Base-by-base conservation (phyloP, 768 basidiomycete species). In the Psilocybe sp. region DNA sequence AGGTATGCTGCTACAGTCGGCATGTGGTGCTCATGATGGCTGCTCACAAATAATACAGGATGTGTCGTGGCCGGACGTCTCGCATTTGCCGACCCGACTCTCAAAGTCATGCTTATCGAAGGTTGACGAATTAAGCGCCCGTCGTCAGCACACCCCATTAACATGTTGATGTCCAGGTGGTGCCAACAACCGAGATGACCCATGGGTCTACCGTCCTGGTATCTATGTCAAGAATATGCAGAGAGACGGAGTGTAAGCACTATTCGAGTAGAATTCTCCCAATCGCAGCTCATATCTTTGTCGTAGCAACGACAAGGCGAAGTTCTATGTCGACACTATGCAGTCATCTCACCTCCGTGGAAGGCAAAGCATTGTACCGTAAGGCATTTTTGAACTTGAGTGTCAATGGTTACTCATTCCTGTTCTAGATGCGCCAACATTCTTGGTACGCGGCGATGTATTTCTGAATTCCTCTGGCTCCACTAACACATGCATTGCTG, bases 41-140 rank as follows among this genome's bases (percentile, higher is more conserved):
- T 47, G 16, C 44, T 18, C 37, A 8, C 34, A n/a, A 5, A 28
- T 28, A 4, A 28, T 28, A 15, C 54, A 72, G 84, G 83, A 52
- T 82, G 82, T 60, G 85, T 84, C 44, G 78, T 81, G 23, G 85
- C 85, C 11, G 85, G 85, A 47, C 74, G 85, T 48, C 67, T 88
- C 46, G 85, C 85, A 0, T 83, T 81, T 57, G 84, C 85, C 35
- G 85, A 87, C 65, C 84, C 85, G 19, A 86, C 70, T 59, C 65
- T 88, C 49, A 85, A 87, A 63, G 84, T 88, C 50, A 84, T 87
- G 82, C 77, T 88, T 57, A 81, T 87, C 51, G 85, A 87, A 72
- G 85, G 83, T 79, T 47, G 16, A 28, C 23, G 23, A 28, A 64
- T 39, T 31, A 15, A 13, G 3, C 28, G 16, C 37, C 15, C 31